Evolutionary conservation across 2,329 filamentous ascomycete species (phyloP), one percentile per base, ranked within the genome.

Genomic region (Penicillium nordicum): DNA sequence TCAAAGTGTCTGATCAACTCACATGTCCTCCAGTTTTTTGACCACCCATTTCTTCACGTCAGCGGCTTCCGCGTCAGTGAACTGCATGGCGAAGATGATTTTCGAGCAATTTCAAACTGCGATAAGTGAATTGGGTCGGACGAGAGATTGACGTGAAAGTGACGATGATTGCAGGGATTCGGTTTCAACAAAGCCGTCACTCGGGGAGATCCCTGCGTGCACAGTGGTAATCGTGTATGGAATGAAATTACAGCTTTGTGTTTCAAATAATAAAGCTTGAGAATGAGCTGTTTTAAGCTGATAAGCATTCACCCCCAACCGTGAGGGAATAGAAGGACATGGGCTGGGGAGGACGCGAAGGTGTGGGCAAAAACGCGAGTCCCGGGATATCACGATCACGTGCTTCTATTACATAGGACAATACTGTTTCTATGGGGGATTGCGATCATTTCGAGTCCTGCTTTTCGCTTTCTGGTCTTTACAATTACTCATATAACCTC

Each of bases 11-110:
- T 23, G 29, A 29, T 42, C 9, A 46, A 70, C 79, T 67, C 75
- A 82, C 80, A 83, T 82, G 54, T 80, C 79, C 66, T 84, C 82
- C 48, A 86, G 72, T 63, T 81, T 81, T 67, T 79, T 81, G 40
- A 84, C 78, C 52, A 85, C 76, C 82, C 82, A 86, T 55, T 70
- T 72, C 74, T 84, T 85, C 64, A 86, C 78, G 38, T 77, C 74
- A 16, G 70, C 72, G 18, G 78, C 76, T 62, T 85, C 78, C 23
- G 74, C 74, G 18, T 84, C 82, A 42, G 78, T 76, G 56, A 86
- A 77, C 60, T 80, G 73, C 83, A 85, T 85, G 32, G 5, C 63
- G 52, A 21, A 21, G 5, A 8, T 18, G 0, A 1, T 23, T 30
- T 43, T 21, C 1, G 5, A 14, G 14, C 12, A n/a, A 46, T 14